Percentiles rank a stretch among this genome's conserved stretches.
Evolutionary conservation across 2,329 filamentous ascomycete genomes (phyloP).

Genomic region (Colletotrichum eremochloae): DNA sequence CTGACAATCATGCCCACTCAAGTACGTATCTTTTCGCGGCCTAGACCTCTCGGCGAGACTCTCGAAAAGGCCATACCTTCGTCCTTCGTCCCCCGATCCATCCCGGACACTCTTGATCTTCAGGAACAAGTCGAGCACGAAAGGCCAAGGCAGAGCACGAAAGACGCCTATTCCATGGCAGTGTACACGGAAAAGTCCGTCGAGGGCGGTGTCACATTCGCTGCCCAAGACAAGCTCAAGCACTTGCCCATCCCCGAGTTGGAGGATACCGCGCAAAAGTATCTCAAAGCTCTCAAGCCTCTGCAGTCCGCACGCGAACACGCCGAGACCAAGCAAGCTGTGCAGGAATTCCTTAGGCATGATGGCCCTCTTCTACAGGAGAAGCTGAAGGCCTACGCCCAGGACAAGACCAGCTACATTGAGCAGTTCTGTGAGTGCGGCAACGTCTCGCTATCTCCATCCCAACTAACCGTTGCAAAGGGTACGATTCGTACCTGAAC

Average conservation of each 20-base stretch:
- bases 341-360: constrained; percentile 83
- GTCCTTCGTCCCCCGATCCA: constrained; percentile 56
- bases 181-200: constrained; percentile 65
- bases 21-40: constrained; percentile 65
- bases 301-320: constrained; percentile 87
- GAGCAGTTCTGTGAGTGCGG: constrained; percentile 90
- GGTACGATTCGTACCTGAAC: constrained; percentile 99
- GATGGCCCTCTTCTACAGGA: constrained; percentile 91
- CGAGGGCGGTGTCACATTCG: constrained; percentile 86
- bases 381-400: constrained; percentile 89
- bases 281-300: constrained; percentile 83
- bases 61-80: constrained; percentile 64
- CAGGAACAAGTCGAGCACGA: constrained; percentile 30
- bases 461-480: constrained; percentile 58
- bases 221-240: constrained; percentile 87
- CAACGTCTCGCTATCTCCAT: neutral
- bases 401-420: constrained; percentile 94
- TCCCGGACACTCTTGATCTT: constrained; percentile 52
- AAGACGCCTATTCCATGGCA: constrained; percentile 61
- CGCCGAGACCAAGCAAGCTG: constrained; percentile 82
- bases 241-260: constrained; percentile 95
- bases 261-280: constrained; percentile 81
- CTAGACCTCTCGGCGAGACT: constrained; percentile 79
- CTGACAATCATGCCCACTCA: constrained; percentile 52
- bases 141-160: constrained; percentile 13